Evolutionary conservation across 768 basidiomycete genomes (phyloP), one percentile per base, ranked within the genome.

Genomic region (Mrakia gelida): DNA sequence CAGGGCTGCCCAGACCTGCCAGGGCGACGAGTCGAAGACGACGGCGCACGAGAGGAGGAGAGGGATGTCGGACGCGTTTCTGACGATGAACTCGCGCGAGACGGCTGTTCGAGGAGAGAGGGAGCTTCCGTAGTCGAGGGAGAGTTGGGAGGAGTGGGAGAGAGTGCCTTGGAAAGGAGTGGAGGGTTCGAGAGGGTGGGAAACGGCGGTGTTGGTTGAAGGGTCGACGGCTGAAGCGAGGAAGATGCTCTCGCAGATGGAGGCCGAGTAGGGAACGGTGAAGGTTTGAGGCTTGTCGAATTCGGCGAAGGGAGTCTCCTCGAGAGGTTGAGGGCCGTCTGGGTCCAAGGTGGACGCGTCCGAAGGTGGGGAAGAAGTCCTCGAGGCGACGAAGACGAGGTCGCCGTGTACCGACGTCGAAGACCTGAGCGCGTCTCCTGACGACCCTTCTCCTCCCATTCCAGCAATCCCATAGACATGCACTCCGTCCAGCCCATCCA

Each of bases 21-120:
- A 73, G 28, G 72, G 72, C n/a, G 49, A 73, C 28, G 49, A 73
- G 56, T 73, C 72, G 38, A 73, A 73, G 30, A 73, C 72, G 72
- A 61, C 34, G 30, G 49, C 72, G 52, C 52, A 73, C 56, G 72
- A 73, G 72, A 73, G 54, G 9, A 34, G 54, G 54, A 73, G 72
- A 8, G 72, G 72, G 38, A 73, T 73, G 30, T 73, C 56, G 54
- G 72, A 56, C 34, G 49, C 72, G 54, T 73, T 73, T 30, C 28
- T 15, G 23, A 73, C 49, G 15, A 73, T 54, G 54, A 73, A 73
- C 30, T 56, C 52, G 11, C 72, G 72, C 10, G 72, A 73, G 34
- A 21, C 21, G 16, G 72, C 28, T 16, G 72, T 61, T 28, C 72
- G 49, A 26, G 72, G 32, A 43, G 67, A 23, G 5, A 70, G 67